Evolutionary conservation across 306 rosid genomes (phyloP).

Genomic region (Pachyrhizus erosus): DNA sequence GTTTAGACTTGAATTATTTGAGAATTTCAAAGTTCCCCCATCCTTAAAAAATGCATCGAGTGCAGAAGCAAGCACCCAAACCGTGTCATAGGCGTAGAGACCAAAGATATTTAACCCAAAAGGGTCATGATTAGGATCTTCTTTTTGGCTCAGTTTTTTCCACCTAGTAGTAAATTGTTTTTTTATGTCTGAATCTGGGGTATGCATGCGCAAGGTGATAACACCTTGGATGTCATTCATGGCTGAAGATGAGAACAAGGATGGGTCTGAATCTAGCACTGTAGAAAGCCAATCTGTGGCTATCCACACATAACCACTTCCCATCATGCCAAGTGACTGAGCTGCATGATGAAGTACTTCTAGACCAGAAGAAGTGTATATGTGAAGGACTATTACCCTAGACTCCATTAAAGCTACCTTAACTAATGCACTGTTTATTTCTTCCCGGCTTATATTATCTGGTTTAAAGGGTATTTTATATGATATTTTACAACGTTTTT

Average conservation of each 20-base stretch:
- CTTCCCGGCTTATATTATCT: constrained; percentile 33
- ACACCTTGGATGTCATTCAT: constrained; percentile 69
- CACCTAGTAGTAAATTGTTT: constrained; percentile 61
- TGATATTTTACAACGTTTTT: constrained; percentile 71
- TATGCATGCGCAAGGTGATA: constrained; percentile 65
- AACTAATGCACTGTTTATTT: constrained; percentile 58
- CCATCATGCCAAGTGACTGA: constrained; percentile 68
- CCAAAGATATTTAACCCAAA: constrained; percentile 59
- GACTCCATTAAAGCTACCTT: constrained; percentile 67
- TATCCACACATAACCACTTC: constrained; percentile 80
- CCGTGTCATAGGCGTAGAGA: constrained; percentile 80
- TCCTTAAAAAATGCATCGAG: constrained; percentile 59
- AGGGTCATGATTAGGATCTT: constrained; percentile 34
- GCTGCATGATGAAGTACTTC: constrained; percentile 58
- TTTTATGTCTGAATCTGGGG: constrained; percentile 63
- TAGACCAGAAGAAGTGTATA: constrained; percentile 50
- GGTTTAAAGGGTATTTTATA: constrained; percentile 59
- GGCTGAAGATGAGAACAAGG: constrained; percentile 27
- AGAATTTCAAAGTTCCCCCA: constrained; percentile 61
- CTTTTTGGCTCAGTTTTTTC: constrained; percentile 54
- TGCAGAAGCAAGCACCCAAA: constrained; percentile 75
- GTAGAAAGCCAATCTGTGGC: constrained; percentile 76
- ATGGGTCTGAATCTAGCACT: constrained; percentile 55
- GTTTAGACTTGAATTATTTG: constrained; percentile 61
- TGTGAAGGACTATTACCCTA: constrained; percentile 68